Evolutionary conservation across 495 filamentous ascomycete species (phyloP).

Genomic region (Tuber umbilicatum): DNA sequence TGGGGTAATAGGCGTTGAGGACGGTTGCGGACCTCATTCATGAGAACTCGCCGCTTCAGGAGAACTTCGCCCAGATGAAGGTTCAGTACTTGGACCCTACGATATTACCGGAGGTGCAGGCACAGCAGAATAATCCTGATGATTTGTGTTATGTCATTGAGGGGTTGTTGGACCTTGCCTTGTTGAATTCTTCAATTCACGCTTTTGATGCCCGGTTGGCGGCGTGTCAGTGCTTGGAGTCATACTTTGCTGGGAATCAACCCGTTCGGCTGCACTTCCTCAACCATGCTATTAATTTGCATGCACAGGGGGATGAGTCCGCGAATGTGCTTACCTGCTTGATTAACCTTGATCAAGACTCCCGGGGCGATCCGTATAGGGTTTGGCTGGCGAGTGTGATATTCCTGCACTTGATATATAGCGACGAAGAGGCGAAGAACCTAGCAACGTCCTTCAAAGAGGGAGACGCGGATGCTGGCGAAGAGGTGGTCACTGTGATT

Average conservation of each 20-base stretch:
- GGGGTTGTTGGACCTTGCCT: slow-evolving; percentile 76
- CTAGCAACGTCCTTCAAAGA: slow-evolving; percentile 76
- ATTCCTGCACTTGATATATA: slow-evolving; percentile 80
- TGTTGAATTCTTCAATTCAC: slow-evolving; percentile 59
- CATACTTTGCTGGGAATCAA: slow-evolving; percentile 60
- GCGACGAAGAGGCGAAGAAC: slow-evolving; percentile 70
- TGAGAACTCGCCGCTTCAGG: slow-evolving; percentile 72
- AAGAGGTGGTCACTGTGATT: slow-evolving; percentile 92
- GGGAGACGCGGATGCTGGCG: slow-evolving; percentile 80
- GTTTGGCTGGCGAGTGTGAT: slow-evolving; percentile 88
- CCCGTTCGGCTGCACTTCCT: slow-evolving; percentile 75
- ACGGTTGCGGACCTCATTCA: slow-evolving; percentile 85
- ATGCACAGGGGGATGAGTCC: slow-evolving; percentile 67
- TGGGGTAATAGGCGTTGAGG: slow-evolving; percentile 57
- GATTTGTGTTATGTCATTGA: slow-evolving; percentile 82
- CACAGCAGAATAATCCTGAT: slow-evolving; percentile 47
- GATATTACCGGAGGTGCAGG: slow-evolving; percentile 47
- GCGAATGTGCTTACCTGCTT: slow-evolving; percentile 87
- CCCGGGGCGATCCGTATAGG: slow-evolving; percentile 73
- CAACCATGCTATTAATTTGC: slow-evolving; percentile 78
- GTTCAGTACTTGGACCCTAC: slow-evolving; percentile 50
- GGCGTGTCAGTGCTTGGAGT: slow-evolving; percentile 81
- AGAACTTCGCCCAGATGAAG: slow-evolving; percentile 76
- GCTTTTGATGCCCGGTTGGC: slow-evolving; percentile 75
- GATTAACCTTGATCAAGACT: slow-evolving; percentile 50